These are phyloP conservation scores for Whalleya microplaca DNA, from an alignment of 2,329 filamentous ascomycete species.

Conservation along the genomic window DNA sequence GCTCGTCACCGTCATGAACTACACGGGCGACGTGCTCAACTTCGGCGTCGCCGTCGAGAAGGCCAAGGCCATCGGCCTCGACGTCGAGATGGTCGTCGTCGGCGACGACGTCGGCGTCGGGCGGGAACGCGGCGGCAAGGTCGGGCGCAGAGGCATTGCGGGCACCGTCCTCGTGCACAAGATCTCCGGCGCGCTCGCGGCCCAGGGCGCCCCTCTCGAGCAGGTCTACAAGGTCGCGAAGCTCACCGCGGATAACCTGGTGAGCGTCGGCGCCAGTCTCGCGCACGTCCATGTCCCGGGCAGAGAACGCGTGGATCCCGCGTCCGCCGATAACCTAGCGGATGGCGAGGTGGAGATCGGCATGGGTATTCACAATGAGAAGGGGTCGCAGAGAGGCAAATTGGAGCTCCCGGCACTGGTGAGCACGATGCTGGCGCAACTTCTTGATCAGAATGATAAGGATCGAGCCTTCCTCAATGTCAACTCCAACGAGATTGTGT, in stretches of 20 bases:
- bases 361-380: conserved; percentile 80
- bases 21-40: conserved; percentile 87
- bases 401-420: conserved; percentile 59
- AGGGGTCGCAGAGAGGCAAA: conserved; percentile 57
- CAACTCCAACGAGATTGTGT: conserved; percentile 64
- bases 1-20: conserved; percentile 93
- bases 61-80: conserved; percentile 75
- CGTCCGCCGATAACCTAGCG: conserved; percentile 59
- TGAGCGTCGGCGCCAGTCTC: conserved; percentile 83
- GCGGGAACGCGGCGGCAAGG: conserved; percentile 80
- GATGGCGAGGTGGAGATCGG: conserved; percentile 65
- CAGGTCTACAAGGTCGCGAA: conserved; percentile 75
- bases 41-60: conserved; percentile 95
- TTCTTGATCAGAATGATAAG: conserved; percentile 66
- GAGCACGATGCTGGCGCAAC: conserved; percentile 69
- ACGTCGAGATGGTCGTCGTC: conserved; percentile 88
- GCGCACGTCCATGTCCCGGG: conserved; percentile 95
- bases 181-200: conserved; percentile 82
- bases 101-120: conserved; percentile 93
- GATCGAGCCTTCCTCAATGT: conserved; percentile 73
- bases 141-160: conserved; percentile 86
- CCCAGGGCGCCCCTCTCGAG: conserved; percentile 66
- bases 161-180: conserved; percentile 93
- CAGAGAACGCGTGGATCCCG: conserved; percentile 55
- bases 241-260: conserved; percentile 73